A percentile compares a stretch with the other conserved stretches of the same genome.
phyloP scores from a whole-genome alignment of 2,329 filamentous ascomycete species.

The Ascochyta fabae region DNA sequence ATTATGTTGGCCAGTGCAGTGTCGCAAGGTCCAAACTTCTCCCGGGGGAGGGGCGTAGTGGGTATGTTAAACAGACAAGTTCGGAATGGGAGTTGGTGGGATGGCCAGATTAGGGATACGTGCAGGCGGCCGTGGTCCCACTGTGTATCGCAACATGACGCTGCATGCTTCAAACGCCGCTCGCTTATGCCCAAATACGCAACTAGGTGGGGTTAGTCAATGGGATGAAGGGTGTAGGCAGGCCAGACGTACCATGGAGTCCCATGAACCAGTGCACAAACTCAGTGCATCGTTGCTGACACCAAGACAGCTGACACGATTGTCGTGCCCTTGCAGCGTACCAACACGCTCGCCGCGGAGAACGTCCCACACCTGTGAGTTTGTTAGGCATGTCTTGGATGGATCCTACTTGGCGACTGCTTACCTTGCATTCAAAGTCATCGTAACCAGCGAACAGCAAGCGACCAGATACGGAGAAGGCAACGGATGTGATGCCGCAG shows the following conservation, averaged over 20 bases:
- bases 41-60: constrained; percentile 30
- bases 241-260: constrained; percentile 81
- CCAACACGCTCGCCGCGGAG: constrained; percentile 96
- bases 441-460: constrained; percentile 97
- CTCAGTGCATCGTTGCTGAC: constrained; percentile 99
- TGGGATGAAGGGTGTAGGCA: constrained; percentile 1
- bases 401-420: constrained; percentile 33
- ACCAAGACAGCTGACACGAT: constrained; percentile 96
- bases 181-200: constrained; percentile 59
- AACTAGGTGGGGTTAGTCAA: constrained; percentile 49
- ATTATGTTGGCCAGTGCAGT: constrained; percentile 42
- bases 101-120: constrained; percentile 30
- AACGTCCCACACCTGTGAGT: constrained; percentile 90
- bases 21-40: constrained; percentile 28
- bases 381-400: constrained; percentile 18
- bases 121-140: constrained; percentile 39
- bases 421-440: constrained; percentile 99
- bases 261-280: constrained; percentile 99
- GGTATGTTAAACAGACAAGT: constrained; percentile 40
- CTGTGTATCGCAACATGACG: constrained; percentile 42
- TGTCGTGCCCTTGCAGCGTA: constrained; percentile 95
- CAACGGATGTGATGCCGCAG: constrained; percentile 97
- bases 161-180: constrained; percentile 28
- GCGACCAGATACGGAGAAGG: constrained; percentile 94
- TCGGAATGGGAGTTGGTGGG: constrained; percentile 19